Percentiles rank a stretch among this genome's conserved stretches.
Conservation (phyloP, 352 stramenopile species). For the Thraustotheca clavata region DNA sequence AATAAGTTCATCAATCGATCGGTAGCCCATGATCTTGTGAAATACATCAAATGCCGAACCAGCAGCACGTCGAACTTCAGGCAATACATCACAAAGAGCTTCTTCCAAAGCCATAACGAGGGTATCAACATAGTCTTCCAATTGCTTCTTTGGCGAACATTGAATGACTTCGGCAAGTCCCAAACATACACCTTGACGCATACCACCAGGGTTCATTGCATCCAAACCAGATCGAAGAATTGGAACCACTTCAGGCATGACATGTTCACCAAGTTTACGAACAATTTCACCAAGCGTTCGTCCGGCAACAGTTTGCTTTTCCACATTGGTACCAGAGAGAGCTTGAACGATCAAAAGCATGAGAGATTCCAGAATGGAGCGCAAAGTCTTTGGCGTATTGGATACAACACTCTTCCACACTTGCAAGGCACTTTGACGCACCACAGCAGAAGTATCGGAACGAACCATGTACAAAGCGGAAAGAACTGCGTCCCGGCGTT, state of each 20-base stretch:
- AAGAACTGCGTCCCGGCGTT: slow-evolving; percentile 93
- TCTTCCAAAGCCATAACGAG: slow-evolving; percentile 97
- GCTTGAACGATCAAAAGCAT: slow-evolving; percentile 95
- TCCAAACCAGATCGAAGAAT: slow-evolving; percentile 93
- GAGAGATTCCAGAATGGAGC: slow-evolving; percentile 96
- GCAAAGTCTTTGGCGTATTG: slow-evolving; percentile 96
- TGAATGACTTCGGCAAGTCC: slow-evolving; percentile 97
- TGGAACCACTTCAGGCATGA: slow-evolving; percentile 97
- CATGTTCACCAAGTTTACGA: slow-evolving; percentile 97
- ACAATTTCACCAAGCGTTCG: slow-evolving; percentile 98
- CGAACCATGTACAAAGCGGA: slow-evolving; percentile 98
- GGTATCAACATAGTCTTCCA: slow-evolving; percentile 95
- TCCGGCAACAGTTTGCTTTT: slow-evolving; percentile 86
- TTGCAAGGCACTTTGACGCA: slow-evolving; percentile 95
- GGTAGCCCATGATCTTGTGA: slow-evolving; percentile 91
- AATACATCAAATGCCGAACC: slow-evolving; percentile 96
- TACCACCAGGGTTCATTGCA: slow-evolving; percentile 47
- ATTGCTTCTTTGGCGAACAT: slow-evolving; percentile 92
- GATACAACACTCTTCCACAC: slow-evolving; percentile 99
- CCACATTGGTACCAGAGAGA: slow-evolving; percentile 84
- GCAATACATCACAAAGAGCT: slow-evolving; percentile 93
- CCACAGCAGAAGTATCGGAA: slow-evolving; percentile 93
- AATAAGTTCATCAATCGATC: slow-evolving; percentile 96
- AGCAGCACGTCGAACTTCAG: slow-evolving; percentile 85
- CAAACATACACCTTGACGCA: slow-evolving; percentile 94